Percentiles rank a stretch among this genome's conserved stretches.
phyloP scores from a whole-genome alignment of 2,329 filamentous ascomycete species.

The Colletotrichum tamarilloi region DNA sequence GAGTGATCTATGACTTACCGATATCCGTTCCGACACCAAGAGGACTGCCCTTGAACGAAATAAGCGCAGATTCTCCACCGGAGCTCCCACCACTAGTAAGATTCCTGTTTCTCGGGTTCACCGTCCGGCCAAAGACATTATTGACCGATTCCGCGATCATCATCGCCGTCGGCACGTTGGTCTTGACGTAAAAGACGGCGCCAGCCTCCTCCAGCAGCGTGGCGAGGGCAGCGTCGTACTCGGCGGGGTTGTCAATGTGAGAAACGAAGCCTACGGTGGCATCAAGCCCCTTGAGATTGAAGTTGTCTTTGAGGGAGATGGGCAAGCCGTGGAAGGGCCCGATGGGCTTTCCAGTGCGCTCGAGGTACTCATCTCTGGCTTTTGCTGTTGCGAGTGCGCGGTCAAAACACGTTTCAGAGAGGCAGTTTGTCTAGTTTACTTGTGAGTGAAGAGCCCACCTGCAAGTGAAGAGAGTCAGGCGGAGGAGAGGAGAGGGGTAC shows the following conservation, averaged over 20 bases:
- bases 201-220: slow-evolving; percentile 57
- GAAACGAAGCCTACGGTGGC: slow-evolving; percentile 71
- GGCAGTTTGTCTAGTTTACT: slow-evolving; percentile 54
- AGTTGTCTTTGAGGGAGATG: slow-evolving; percentile 77
- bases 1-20: slow-evolving; percentile 38
- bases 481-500: slow-evolving; percentile 38
- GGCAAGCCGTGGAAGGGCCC: slow-evolving; percentile 76
- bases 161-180: slow-evolving; percentile 70
- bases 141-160: slow-evolving; percentile 77
- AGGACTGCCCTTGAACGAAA: slow-evolving; percentile 67
- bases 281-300: slow-evolving; percentile 70
- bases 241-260: slow-evolving; percentile 68
- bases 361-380: slow-evolving; percentile 61
- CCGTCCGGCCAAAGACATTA: slow-evolving; percentile 71
- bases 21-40: slow-evolving; percentile 75
- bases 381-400: slow-evolving; percentile 60
- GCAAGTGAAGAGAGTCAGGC: not conserved
- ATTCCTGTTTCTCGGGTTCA: slow-evolving; percentile 69
- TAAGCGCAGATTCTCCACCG: slow-evolving; percentile 74
- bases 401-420: slow-evolving; percentile 66
- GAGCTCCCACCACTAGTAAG: slow-evolving; percentile 74
- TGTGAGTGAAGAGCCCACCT: slow-evolving; percentile 20
- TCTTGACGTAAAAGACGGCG: slow-evolving; percentile 68
- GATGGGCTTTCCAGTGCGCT: slow-evolving; percentile 55
- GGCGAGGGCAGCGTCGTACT: slow-evolving; percentile 52